These are phyloP conservation scores for Hansenula lynferdii DNA, from an alignment of 1,139 yeast genomes.

Conservation along the genomic window DNA sequence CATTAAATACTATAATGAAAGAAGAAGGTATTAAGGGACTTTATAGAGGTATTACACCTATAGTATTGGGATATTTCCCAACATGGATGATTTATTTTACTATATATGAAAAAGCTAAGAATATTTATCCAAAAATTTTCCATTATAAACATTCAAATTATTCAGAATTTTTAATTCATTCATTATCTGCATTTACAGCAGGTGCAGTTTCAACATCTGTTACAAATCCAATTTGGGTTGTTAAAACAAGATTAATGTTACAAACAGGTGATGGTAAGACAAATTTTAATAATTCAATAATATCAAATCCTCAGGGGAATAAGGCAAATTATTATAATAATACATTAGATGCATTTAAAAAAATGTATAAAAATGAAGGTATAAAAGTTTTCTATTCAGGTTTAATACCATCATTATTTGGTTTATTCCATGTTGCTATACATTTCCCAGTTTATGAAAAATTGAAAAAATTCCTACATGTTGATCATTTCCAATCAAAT, in stretches of 20 bases:
- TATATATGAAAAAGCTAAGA: conserved; percentile 77
- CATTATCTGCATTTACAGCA: conserved; percentile 81
- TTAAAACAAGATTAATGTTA: conserved; percentile 89
- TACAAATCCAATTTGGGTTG: conserved; percentile 97
- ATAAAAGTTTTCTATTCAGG: conserved; percentile 84
- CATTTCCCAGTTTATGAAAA: conserved; percentile 96
- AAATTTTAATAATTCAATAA: conserved; percentile 19
- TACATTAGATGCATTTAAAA: conserved; percentile 76
- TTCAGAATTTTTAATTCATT: conserved; percentile 55
- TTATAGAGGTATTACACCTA: conserved; percentile 88
- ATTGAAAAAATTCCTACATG: conserved; percentile 48
- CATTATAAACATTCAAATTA: conserved; percentile 27
- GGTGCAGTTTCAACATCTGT: conserved; percentile 84
- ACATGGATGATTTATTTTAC: conserved; percentile 97
- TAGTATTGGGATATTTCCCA: conserved; percentile 89
- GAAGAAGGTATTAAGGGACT: conserved; percentile 85
- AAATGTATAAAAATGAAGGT: conserved; percentile 81
- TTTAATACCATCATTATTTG: conserved; percentile 83
- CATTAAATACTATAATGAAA: conserved; percentile 54
- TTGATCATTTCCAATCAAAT: conserved; percentile 8
- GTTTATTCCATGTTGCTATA: conserved; percentile 89
- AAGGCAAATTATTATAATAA: conserved; percentile 53
- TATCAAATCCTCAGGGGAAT: conserved; percentile 1
- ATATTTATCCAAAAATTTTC: conserved; percentile 32
- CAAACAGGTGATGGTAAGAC: conserved; percentile 56